These are phyloP conservation scores for Ormosia semicastrata DNA, from an alignment of 306 rosid species.

Conservation along the genomic window DNA sequence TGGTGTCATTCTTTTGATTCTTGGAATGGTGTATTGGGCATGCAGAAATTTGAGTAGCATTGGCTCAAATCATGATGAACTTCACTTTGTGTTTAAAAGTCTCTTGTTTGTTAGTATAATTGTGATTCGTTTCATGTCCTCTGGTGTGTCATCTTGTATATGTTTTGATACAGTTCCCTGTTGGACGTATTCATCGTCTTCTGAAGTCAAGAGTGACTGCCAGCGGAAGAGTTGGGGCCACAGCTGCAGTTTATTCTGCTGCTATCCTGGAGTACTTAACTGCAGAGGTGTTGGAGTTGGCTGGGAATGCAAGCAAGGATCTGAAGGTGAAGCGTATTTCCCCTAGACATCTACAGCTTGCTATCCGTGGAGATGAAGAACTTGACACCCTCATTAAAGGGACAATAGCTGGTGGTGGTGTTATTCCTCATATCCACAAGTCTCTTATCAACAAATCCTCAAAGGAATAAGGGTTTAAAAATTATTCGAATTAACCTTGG, in stretches of 20 bases:
- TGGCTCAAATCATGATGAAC: background rate
- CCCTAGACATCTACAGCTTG: constrained; percentile 62
- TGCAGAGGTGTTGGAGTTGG: constrained; percentile 70
- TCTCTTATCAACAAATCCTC: constrained; percentile 59
- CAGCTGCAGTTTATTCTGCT: constrained; percentile 67
- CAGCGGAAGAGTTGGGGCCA: constrained; percentile 63
- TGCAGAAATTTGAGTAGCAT: background rate
- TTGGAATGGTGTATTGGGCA: background rate
- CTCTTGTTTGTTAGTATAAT: background rate
- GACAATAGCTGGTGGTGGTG: constrained; percentile 68
- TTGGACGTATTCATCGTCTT: constrained; percentile 62
- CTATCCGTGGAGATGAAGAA: constrained; percentile 62
- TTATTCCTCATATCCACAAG: constrained; percentile 69
- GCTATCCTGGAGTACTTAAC: constrained; percentile 65
- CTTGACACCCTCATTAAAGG: constrained; percentile 62
- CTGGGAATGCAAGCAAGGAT: constrained; percentile 67
- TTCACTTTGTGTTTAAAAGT: background rate
- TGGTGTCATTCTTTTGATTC: background rate
- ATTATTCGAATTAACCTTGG: background rate
- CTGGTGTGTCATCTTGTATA: background rate
- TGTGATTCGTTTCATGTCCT: background rate
- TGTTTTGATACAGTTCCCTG: constrained; percentile 41
- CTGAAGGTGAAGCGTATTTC: constrained; percentile 63
- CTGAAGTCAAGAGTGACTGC: constrained; percentile 48
- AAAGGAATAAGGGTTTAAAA: constrained; percentile 37